Conservation (phyloP, 805 yeast genomes). For the Wickerhamomyces silvicola region DNA sequence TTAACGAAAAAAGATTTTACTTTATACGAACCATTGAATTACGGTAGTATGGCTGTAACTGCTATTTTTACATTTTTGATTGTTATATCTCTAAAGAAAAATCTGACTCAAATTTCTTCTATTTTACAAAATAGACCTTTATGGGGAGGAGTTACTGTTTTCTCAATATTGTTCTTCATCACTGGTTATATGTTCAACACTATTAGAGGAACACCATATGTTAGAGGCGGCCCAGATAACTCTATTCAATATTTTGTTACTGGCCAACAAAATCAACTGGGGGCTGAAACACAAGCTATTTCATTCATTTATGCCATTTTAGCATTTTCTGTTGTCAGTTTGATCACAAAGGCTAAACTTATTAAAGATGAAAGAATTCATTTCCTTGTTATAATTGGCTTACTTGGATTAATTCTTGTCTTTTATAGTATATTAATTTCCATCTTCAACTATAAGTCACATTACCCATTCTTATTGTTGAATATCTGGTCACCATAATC, state of each 20-base stretch:
- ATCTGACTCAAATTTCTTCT: constrained; percentile 28
- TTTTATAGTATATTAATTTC: constrained; percentile 58
- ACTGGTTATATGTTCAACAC: constrained; percentile 92
- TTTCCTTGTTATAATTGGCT: constrained; percentile 39
- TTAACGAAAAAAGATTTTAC: constrained; percentile 16
- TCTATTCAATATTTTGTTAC: constrained; percentile 37
- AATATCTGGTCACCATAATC: constrained; percentile 25
- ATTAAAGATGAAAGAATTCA: constrained; percentile 40
- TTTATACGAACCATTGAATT: constrained; percentile 31
- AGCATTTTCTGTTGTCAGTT: constrained; percentile 50
- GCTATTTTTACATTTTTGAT: constrained; percentile 29
- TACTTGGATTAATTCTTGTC: constrained; percentile 42
- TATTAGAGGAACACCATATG: constrained; percentile 61
- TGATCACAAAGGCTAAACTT: constrained; percentile 52
- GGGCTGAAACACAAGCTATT: constrained; percentile 84
- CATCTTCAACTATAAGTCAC: constrained; percentile 63
- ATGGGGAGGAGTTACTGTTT: constrained; percentile 70
- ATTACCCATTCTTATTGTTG: constrained; percentile 67
- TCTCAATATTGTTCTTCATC: constrained; percentile 61
- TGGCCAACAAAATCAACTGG: constrained; percentile 74
- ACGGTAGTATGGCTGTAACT: constrained; percentile 28
- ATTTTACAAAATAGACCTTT: constrained; percentile 46
- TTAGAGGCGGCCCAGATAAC: constrained; percentile 36
- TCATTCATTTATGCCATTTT: constrained; percentile 67
- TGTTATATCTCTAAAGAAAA: constrained; percentile 27